Evolutionary conservation across 1,284 basidiomycete genomes (phyloP).

Genomic region (Sporisorium graminicola): DNA sequence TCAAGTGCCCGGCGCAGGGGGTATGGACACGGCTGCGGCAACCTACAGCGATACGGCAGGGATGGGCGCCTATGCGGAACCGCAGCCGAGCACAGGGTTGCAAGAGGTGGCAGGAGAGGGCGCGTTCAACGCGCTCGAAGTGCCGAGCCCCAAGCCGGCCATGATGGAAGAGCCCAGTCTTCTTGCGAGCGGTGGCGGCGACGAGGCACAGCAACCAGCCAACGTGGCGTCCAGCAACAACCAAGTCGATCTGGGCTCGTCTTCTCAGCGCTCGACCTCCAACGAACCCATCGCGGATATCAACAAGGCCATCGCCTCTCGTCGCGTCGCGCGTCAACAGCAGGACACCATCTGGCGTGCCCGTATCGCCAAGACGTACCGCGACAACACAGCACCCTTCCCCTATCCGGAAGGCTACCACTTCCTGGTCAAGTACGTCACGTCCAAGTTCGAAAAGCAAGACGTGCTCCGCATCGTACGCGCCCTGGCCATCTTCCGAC

Average conservation of each 20-base stretch:
- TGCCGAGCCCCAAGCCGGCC: slow-evolving; percentile 45
- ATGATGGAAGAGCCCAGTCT: slow-evolving; percentile 31
- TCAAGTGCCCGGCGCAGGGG: slow-evolving; percentile 26
- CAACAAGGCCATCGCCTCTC: slow-evolving; percentile 48
- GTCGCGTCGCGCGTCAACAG: slow-evolving; percentile 45
- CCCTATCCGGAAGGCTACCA: slow-evolving; percentile 69
- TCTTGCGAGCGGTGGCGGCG: neutral
- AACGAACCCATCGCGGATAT: slow-evolving; percentile 50
- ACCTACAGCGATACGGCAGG: slow-evolving; percentile 45
- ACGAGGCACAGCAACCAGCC: slow-evolving; percentile 18
- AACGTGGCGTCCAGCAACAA: neutral
- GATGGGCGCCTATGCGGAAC: slow-evolving; percentile 22
- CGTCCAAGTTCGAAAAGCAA: slow-evolving; percentile 88
- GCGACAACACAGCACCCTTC: slow-evolving; percentile 61
- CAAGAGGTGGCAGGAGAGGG: slow-evolving; percentile 26
- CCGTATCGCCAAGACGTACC: slow-evolving; percentile 64
- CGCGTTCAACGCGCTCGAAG: slow-evolving; percentile 56
- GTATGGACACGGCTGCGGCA: slow-evolving; percentile 38
- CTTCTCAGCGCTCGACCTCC: slow-evolving; percentile 38
- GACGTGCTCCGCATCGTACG: slow-evolving; percentile 94
- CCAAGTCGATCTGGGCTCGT: slow-evolving; percentile 42
- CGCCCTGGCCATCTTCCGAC: slow-evolving; percentile 91
- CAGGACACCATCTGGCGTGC: slow-evolving; percentile 63
- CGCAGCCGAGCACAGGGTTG: slow-evolving; percentile 15
- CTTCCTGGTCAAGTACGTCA: slow-evolving; percentile 68